phyloP scores from a whole-genome alignment of 1,284 basidiomycete genomes.

The Coniferiporia sulphurascens region DNA sequence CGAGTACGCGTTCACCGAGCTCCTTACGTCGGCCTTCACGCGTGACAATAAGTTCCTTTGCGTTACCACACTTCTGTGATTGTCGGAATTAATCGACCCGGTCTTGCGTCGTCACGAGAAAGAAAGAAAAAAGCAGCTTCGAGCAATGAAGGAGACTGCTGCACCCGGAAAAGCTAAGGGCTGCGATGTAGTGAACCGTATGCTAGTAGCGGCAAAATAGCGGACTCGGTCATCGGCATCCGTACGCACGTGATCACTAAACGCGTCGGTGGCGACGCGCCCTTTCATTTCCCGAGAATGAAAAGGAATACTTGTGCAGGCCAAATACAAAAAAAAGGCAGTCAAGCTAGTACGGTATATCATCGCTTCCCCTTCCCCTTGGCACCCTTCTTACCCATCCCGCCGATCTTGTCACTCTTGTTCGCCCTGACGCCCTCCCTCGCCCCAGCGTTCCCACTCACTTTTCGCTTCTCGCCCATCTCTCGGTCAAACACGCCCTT shows the following conservation, averaged over 20 bases:
- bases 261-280: constrained; percentile 10
- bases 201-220: background rate
- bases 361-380: constrained; percentile 28
- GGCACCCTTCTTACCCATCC: constrained; percentile 45
- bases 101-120: no score
- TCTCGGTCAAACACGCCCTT: constrained; percentile 39
- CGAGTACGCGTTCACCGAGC: background rate
- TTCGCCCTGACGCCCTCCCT: constrained; percentile 45
- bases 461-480: constrained; percentile 30
- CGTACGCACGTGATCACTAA: constrained; percentile 2
- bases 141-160: no score
- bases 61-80: background rate
- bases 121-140: constrained; percentile 35
- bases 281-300: background rate
- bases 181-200: no score
- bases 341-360: constrained; percentile 8
- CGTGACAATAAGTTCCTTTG: background rate
- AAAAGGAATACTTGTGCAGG: background rate
- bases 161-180: no score
- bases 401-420: constrained; percentile 42
- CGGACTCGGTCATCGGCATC: background rate
- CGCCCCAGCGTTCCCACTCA: constrained; percentile 16
- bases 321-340: constrained; percentile 6
- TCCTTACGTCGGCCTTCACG: background rate
- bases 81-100: background rate